phyloP scores from a whole-genome alignment of 1,139 yeast genomes.

The Saccharomyces hybrid region DNA sequence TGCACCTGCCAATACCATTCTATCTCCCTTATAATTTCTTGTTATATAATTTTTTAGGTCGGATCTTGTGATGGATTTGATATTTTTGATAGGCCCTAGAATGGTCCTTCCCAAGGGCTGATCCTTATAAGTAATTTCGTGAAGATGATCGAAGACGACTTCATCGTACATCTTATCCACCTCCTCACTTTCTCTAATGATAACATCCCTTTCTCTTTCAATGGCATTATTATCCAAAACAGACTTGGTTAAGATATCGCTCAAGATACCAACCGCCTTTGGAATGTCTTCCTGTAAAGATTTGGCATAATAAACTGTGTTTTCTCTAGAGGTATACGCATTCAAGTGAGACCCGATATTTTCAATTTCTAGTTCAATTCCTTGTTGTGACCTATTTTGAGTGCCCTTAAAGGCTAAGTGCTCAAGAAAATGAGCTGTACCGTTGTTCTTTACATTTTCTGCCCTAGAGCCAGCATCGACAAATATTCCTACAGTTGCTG shows the following conservation, averaged over 20 bases:
- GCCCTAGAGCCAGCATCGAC: conserved; percentile 98
- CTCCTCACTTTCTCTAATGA: conserved; percentile 92
- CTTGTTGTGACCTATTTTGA: conserved; percentile 66
- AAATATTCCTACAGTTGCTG: conserved; percentile 92
- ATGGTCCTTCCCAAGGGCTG: conserved; percentile 98
- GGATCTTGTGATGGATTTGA: conserved; percentile 64
- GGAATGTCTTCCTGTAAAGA: conserved; percentile 75
- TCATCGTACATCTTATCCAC: conserved; percentile 98
- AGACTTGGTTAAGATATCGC: conserved; percentile 84
- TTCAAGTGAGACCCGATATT: conserved; percentile 94
- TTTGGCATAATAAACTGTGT: conserved; percentile 93
- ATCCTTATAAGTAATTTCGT: conserved; percentile 80
- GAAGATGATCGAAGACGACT: conserved; percentile 94
- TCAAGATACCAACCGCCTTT: conserved; percentile 75
- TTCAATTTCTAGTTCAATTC: conserved; percentile 87
- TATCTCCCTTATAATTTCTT: conserved; percentile 86
- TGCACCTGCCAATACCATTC: conserved; percentile 95
- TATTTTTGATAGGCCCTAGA: conserved; percentile 87
- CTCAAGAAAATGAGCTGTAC: conserved; percentile 95
- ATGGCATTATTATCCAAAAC: conserved; percentile 76
- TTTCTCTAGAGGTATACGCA: conserved; percentile 97
- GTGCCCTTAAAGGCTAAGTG: conserved; percentile 97
- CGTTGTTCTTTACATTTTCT: conserved; percentile 73
- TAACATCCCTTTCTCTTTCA: conserved; percentile 93
- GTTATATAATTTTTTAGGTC: conserved; percentile 76